These are phyloP conservation scores for Trichoderma guizhouense DNA, from an alignment of 2,329 filamentous ascomycete species.

Conservation along the genomic window DNA sequence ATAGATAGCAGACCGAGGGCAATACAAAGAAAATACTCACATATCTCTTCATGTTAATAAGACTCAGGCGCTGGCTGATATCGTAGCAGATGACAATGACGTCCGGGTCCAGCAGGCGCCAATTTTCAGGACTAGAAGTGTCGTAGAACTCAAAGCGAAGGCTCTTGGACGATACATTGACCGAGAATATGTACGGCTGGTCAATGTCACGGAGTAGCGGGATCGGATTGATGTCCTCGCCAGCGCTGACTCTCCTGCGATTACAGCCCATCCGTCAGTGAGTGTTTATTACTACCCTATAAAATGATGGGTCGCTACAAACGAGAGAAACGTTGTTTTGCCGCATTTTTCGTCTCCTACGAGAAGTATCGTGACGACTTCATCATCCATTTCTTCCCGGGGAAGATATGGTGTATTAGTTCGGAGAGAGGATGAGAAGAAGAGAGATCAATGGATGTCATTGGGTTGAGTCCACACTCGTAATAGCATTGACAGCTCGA, in stretches of 20 bases:
- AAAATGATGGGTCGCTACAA: slow-evolving; percentile 30
- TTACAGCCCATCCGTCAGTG: not conserved
- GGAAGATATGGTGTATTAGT: not conserved
- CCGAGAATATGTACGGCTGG: slow-evolving; percentile 59
- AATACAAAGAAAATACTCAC: slow-evolving; percentile 37
- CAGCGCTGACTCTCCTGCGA: slow-evolving; percentile 50
- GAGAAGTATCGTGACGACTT: slow-evolving; percentile 52
- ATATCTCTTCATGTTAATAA: slow-evolving; percentile 56
- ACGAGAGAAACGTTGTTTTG: slow-evolving; percentile 62
- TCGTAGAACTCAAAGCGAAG: slow-evolving; percentile 60
- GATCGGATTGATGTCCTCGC: slow-evolving; percentile 41
- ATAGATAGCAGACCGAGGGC: not conserved
- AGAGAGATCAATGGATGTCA: not conserved
- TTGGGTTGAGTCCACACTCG: not conserved
- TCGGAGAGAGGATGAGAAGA: not conserved
- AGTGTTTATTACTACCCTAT: not conserved
- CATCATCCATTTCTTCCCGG: slow-evolving; percentile 43
- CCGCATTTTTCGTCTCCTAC: slow-evolving; percentile 59
- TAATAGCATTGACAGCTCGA: not conserved
- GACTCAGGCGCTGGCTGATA: slow-evolving; percentile 55
- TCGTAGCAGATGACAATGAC: slow-evolving; percentile 60
- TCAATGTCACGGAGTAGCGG: slow-evolving; percentile 55
- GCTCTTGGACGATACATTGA: slow-evolving; percentile 37
- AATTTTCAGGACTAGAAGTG: slow-evolving; percentile 56
- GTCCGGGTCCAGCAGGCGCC: slow-evolving; percentile 57